Conservation (phyloP, 2,329 filamentous ascomycete genomes). For the Dissoconium aciculare region DNA sequence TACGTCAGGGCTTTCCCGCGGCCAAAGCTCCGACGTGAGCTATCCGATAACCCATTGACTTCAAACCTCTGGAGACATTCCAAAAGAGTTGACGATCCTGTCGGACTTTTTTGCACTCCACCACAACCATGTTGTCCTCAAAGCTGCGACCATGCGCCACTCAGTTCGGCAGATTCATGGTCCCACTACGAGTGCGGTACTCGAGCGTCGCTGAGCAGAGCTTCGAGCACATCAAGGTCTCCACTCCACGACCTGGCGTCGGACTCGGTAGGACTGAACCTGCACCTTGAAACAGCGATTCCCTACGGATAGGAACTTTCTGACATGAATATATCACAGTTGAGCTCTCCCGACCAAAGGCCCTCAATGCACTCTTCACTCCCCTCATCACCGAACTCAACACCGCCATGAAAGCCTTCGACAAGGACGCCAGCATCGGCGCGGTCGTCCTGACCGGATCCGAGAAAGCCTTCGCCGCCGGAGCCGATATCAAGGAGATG, state of each 20-base stretch:
- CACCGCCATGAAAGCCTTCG: constrained; percentile 55
- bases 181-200: constrained; percentile 42
- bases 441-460: constrained; percentile 80
- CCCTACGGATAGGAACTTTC: neutral
- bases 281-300: too few relatives aligned
- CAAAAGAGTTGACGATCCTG: too few relatives aligned
- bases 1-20: too few relatives aligned
- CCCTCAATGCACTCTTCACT: constrained; percentile 83
- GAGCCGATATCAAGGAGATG: constrained; percentile 99
- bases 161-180: constrained; percentile 42
- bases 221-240: constrained; percentile 74
- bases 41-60: too few relatives aligned
- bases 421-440: constrained; percentile 52
- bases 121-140: constrained; percentile 19
- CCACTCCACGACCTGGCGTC: constrained; percentile 74
- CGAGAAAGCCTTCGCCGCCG: constrained; percentile 81
- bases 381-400: constrained; percentile 86
- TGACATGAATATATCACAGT: constrained; percentile 40
- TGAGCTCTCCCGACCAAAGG: constrained; percentile 84
- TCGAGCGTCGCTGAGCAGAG: constrained; percentile 31
- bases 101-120: too few relatives aligned
- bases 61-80: too few relatives aligned
- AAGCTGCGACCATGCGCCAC: constrained; percentile 44
- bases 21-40: too few relatives aligned
- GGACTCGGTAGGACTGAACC: constrained; percentile 74